Base-by-base conservation (phyloP, 2,329 filamentous ascomycete genomes). In the Pseudogymnoascus verrucosus region DNA sequence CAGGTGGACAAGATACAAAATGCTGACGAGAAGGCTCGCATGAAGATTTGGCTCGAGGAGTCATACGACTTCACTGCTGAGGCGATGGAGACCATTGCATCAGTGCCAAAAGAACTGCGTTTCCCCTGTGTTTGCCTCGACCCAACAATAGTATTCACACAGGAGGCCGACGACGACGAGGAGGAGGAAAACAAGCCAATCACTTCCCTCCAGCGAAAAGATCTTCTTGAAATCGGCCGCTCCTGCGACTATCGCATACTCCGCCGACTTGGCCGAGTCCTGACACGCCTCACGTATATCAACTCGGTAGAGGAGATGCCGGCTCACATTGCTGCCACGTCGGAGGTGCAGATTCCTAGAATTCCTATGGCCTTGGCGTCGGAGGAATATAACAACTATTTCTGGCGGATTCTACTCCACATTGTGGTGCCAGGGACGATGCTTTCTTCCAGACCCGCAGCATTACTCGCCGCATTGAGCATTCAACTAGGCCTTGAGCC, bases 111-210 rank as follows among this genome's bases (percentile, higher is more conserved):
- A 1, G 69, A 72, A 10, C 72, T 78, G 11, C 70, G 70, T 23
- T 82, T 77, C 63, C 80, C 80, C 1, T 78, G 80, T 31, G 76
- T 82, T 3, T 80, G 77, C 66, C 72, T 82, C 5, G 80, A 83
- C 63, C 80, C 80, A 3, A 82, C 80, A 0, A 69, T 78, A 23
- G 69, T 71, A 16, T 79, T 80, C 63, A 62, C 66, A 0, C 51
- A 19, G 12, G 51, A 34, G 5, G 10, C 51, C n/a, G n/a, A 34
- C 12, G 44, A 64, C 2, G 62, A 67, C 2, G 64, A 67, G 0
- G 68, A 69, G 3, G 69, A 69, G 1, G 69, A 71, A 1, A 65
- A 67, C 5, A 67, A 69, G 4, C 68, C 71, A 0, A 63, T 75
- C 19, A 73, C 74, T 5, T 64, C 72, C 2, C 78, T 82, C 63